Evolutionary conservation across 164 flowering plant species (phyloP).

Genomic region (Brasenia schreberi): DNA sequence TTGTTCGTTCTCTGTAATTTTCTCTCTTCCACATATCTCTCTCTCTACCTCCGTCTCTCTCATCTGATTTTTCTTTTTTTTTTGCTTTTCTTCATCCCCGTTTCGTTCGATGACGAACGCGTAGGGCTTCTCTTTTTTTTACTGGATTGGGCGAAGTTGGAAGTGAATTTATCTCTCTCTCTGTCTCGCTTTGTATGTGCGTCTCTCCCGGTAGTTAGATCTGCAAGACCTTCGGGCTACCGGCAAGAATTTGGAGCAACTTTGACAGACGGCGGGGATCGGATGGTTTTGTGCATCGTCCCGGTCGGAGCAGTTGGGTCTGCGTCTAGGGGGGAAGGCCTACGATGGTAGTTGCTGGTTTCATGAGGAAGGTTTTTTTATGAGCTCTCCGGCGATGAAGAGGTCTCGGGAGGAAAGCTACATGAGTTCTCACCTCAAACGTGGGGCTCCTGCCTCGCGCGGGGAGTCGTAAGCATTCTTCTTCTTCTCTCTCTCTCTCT

Average conservation of each 20-base stretch:
- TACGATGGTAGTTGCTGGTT: not conserved
- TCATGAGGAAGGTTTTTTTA: not conserved
- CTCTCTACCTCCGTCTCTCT: not conserved
- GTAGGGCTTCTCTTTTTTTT: not conserved
- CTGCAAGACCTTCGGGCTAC: not conserved
- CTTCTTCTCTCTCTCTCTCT: not conserved
- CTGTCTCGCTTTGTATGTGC: not conserved
- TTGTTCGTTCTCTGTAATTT: not conserved
- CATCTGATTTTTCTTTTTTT: not conserved
- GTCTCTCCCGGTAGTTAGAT: not conserved
- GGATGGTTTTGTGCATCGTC: not conserved
- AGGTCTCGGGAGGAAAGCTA: not conserved
- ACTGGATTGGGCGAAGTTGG: not conserved
- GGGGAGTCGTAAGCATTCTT: slow-evolving; percentile 1
- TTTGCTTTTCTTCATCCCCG: not conserved
- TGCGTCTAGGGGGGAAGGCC: not conserved
- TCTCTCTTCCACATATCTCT: not conserved
- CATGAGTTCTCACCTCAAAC: slow-evolving; percentile 2
- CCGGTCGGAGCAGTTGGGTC: not conserved
- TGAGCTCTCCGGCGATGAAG: slow-evolving; percentile 1
- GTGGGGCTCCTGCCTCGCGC: not conserved
- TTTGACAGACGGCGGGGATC: not conserved
- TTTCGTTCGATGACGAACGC: not conserved
- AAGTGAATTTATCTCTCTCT: not conserved
- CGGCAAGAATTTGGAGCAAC: not conserved